Percentiles rank a stretch among this genome's conserved stretches.
Evolutionary conservation across 345 rosid genomes (phyloP).

Genomic region (Odontarrhena argentea): DNA sequence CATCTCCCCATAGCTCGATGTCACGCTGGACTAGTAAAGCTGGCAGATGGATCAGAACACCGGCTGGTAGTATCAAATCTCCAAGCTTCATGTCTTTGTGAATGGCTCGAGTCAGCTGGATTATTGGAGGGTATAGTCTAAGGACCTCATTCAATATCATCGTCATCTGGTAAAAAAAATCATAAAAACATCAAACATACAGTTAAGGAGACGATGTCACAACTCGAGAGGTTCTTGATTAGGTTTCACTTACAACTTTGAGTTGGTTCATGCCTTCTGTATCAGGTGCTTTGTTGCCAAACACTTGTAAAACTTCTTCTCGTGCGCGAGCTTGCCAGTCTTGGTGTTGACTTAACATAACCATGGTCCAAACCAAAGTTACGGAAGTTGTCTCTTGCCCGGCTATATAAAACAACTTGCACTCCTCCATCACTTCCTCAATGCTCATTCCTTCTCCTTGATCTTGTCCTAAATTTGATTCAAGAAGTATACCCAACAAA

Average conservation of each 20-base stretch:
- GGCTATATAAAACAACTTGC: conserved; percentile 62
- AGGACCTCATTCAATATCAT: conserved; percentile 40
- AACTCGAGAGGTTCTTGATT: background rate
- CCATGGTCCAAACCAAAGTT: conserved; percentile 58
- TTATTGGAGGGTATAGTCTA: conserved; percentile 37
- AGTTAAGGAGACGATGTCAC: no score
- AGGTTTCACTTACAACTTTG: conserved; percentile 45
- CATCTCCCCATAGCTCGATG: conserved; percentile 56
- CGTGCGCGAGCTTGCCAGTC: conserved; percentile 65
- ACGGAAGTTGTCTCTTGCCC: conserved; percentile 64
- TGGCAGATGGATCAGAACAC: conserved; percentile 36
- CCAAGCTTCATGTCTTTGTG: conserved; percentile 51
- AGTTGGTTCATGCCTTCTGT: conserved; percentile 42
- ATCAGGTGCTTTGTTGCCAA: conserved; percentile 43
- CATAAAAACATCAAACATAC: background rate
- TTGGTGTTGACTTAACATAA: conserved; percentile 48
- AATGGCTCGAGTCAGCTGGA: conserved; percentile 14
- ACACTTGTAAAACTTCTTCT: conserved; percentile 55
- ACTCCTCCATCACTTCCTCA: conserved; percentile 60
- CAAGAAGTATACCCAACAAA: conserved; percentile 47
- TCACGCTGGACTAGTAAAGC: conserved; percentile 47
- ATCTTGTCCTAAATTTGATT: conserved; percentile 32
- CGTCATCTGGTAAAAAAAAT: conserved; percentile 21
- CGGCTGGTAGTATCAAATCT: conserved; percentile 41
- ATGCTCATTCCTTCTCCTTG: conserved; percentile 39